phyloP scores from a whole-genome alignment of 805 yeast species.

The Saccharomycopsis vini region DNA sequence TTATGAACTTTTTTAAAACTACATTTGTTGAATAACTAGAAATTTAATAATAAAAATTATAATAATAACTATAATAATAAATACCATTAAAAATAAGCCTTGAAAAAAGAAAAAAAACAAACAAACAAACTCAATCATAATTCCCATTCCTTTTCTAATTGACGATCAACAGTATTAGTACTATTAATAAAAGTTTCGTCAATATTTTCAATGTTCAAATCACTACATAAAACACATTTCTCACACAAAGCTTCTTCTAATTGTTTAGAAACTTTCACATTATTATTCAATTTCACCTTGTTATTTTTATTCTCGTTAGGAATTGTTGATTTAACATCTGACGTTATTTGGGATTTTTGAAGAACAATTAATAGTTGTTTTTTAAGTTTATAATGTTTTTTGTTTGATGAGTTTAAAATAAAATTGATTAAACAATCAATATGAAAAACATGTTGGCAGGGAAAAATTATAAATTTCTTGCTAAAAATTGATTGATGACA shows the following conservation, averaged over 20 bases:
- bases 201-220: constrained; percentile 55
- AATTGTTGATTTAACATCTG: neutral
- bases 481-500: constrained; percentile 65
- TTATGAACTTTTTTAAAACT: no score
- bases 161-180: constrained; percentile 3
- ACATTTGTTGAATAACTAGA: no score
- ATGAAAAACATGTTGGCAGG: constrained; percentile 87
- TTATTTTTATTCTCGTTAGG: constrained; percentile 15
- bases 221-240: constrained; percentile 74
- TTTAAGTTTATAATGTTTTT: constrained; percentile 53
- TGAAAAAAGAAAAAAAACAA: neutral
- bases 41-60: neutral
- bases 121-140: constrained; percentile 2
- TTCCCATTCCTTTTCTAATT: constrained; percentile 17
- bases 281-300: constrained; percentile 23
- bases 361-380: constrained; percentile 42
- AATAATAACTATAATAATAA: no score
- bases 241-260: constrained; percentile 51
- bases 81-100: no score
- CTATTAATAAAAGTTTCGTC: constrained; percentile 45
- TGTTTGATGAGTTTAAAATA: constrained; percentile 55
- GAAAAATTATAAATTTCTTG: constrained; percentile 70
- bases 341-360: constrained; percentile 23
- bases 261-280: constrained; percentile 30
- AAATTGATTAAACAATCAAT: constrained; percentile 71